Base-by-base conservation (phyloP, 192 early-diverging fungal genomes). In the Entomortierella parvispora region DNA sequence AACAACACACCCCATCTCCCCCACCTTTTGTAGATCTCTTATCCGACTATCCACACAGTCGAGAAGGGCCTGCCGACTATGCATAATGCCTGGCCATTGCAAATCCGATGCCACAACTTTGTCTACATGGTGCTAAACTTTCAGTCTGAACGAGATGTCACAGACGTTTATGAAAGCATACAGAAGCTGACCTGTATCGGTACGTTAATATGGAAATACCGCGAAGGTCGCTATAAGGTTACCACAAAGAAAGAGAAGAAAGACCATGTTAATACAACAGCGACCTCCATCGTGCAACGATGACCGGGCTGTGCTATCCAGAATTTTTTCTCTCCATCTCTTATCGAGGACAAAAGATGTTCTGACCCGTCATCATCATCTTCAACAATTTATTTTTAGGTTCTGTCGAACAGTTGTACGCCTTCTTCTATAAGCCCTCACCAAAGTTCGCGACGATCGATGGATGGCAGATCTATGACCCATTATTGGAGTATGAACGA, bases 81-180 rank as follows among this genome's bases (percentile, higher is more conserved):
- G 4, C 68, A 82, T 32, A 67, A 71, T 44, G 69, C 62, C 37
- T 84, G 83, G 65, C 85, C 87, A 20, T 69, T 88, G 11, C 49
- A 81, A 46, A 89, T 98, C 34, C 83, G 86, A 26, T 93, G 95
- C 80, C 90, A 94, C 46, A 88, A 96, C 70, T 98, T 98, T 81
- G 45, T 90, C 68, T 88, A 88, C 80, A 58, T 96, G 45, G 89
- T 85, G 8, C 69, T 98, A 47, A 83, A 82, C 31, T 86, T 95
- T 71, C 79, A 82, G 42, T 71, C 82, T 15, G 94, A 95, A 57
- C 76, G 82, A 1, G 88, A 93, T 50, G 88, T 91, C 1, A 83
- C 85, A 29, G 92, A 93, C 43, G 90, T 94, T 5, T 96, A 89
- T 77, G 87, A 86, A 17, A 89, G 87, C 34, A 85, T 98, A 54